A percentile compares a stretch with the other conserved stretches of the same genome.
phyloP scores from a whole-genome alignment of 257 asterid genomes.

The Ballota nigra region DNA sequence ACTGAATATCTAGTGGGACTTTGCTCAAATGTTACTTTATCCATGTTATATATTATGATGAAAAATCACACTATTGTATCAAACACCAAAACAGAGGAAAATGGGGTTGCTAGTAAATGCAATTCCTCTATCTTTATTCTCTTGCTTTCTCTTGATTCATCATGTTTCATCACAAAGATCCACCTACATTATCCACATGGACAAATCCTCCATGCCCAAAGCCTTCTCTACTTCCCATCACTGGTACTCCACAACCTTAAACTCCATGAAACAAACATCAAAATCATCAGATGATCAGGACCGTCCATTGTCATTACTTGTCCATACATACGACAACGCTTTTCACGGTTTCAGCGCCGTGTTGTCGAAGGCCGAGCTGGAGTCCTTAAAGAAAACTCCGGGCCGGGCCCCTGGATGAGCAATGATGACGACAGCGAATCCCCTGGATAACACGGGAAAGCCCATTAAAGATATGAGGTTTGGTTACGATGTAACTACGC shows the following conservation, averaged over 20 bases:
- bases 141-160: conserved; percentile 26
- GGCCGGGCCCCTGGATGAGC: too few relatives aligned
- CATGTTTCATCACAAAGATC: conserved; percentile 34
- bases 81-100: background rate
- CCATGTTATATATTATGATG: background rate
- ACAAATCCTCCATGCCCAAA: conserved; percentile 48
- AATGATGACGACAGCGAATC: conserved; percentile 49
- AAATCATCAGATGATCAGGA: background rate
- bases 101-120: conserved; percentile 22
- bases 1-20: background rate
- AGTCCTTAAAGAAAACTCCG: conserved; percentile 34
- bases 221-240: conserved; percentile 33
- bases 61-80: background rate
- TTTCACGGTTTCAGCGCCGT: conserved; percentile 58
- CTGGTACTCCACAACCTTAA: conserved; percentile 44
- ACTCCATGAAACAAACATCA: conserved; percentile 21
- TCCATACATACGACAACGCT: conserved; percentile 51
- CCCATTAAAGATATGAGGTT: conserved; percentile 32
- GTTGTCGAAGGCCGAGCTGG: conserved; percentile 39
- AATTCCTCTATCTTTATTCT: conserved; percentile 24
- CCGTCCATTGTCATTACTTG: conserved; percentile 20
- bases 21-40: background rate
- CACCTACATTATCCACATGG: conserved; percentile 49
- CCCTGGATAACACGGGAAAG: conserved; percentile 32
- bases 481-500: conserved; percentile 28